Evolutionary conservation across 176 grass and related monocot genomes (phyloP).

Genomic region (Typha latifolia): DNA sequence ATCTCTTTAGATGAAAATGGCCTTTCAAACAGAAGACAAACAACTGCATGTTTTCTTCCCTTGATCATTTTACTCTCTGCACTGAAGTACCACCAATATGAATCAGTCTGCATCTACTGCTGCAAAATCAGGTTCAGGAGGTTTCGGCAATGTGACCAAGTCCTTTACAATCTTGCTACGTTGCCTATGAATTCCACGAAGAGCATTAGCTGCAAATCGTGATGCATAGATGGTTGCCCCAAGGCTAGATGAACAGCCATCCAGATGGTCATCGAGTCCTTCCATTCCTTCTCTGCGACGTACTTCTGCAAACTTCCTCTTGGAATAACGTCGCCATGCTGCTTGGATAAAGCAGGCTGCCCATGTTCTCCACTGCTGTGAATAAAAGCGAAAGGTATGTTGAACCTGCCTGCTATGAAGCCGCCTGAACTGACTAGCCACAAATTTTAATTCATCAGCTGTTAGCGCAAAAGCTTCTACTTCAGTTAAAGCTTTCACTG

Average conservation of each 20-base stretch:
- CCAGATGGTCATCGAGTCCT: not conserved
- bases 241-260: conserved; percentile 15
- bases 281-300: conserved; percentile 34
- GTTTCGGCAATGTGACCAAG: conserved; percentile 47
- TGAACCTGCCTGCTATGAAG: conserved; percentile 73
- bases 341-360: conserved; percentile 62
- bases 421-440: conserved; percentile 46
- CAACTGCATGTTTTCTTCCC: no score
- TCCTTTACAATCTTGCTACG: conserved; percentile 15
- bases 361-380: conserved; percentile 68
- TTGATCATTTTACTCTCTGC: no score
- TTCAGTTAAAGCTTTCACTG: conserved; percentile 60
- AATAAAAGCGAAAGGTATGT: conserved; percentile 74
- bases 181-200: conserved; percentile 40
- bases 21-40: no score
- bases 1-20: no score
- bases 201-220: conserved; percentile 37
- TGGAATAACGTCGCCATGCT: conserved; percentile 39
- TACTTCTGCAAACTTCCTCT: conserved; percentile 37
- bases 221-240: conserved; percentile 51
- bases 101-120: conserved; percentile 18
- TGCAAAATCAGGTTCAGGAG: conserved; percentile 45
- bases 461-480: conserved; percentile 51
- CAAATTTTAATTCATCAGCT: conserved; percentile 68
- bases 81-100: not conserved